Evolutionary conservation across 2,329 filamentous ascomycete species (phyloP).

Genomic region (Elsinoe arachidis): DNA sequence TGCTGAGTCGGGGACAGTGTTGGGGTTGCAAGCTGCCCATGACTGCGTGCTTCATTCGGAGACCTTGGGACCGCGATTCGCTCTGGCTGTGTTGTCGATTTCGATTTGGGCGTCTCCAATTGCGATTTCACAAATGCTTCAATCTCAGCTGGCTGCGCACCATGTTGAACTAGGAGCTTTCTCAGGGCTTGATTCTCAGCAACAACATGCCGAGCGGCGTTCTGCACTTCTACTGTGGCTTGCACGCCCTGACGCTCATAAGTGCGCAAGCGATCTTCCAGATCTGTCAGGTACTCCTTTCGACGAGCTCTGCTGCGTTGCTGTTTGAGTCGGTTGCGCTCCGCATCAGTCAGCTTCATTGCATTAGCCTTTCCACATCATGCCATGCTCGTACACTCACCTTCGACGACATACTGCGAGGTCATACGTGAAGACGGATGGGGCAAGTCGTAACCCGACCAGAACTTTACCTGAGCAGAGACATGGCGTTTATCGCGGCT

Average conservation of each 20-base stretch:
- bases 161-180: neutral
- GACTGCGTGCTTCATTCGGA: no score
- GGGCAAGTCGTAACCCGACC: neutral
- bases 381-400: neutral
- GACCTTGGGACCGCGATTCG: neutral
- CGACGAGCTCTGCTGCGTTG: constrained; percentile 7
- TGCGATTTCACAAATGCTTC: neutral
- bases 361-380: neutral
- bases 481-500: neutral
- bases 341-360: neutral
- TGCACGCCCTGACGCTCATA: constrained; percentile 7
- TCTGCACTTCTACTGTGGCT: constrained; percentile 3
- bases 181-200: neutral
- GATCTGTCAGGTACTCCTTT: constrained; percentile 9
- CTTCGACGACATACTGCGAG: neutral
- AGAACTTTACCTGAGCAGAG: neutral
- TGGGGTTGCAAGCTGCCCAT: no score
- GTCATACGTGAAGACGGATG: neutral
- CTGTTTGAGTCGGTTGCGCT: constrained; percentile 9
- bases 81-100: neutral
- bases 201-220: neutral
- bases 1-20: no score
- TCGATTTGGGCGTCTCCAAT: neutral
- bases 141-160: neutral
- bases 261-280: neutral